Base-by-base conservation (phyloP, 257 asterid species). In the Fraxinus anomala region DNA sequence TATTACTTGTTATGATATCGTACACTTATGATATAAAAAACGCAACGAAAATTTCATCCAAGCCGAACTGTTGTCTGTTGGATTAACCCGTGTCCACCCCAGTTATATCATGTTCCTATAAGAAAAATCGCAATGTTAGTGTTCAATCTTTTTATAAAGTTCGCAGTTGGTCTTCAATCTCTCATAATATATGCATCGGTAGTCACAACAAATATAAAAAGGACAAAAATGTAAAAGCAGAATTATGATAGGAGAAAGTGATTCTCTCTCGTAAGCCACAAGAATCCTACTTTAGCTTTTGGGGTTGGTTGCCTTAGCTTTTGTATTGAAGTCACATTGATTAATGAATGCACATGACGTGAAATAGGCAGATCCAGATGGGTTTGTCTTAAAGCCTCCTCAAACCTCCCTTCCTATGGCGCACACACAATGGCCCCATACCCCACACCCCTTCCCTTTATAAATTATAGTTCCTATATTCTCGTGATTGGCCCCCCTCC, bases 321-420 rank as follows among this genome's bases (percentile, higher is more conserved):
- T 89, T 75, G 79, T 74, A 26, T 81, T 87, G 81, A 85, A 79
- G 86, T 82, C 91, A 77, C 84, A 84, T 75, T 84, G 77, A 83
- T 89, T 84, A 88, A 89, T 84, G 96, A 82, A 89, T 77, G 90
- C 96, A 89, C 96, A 90, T 89, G 92, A 84, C 36, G 49, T 59
- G 67, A 59, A 56, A 19, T 76, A 69, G 61, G 66, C 42, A 39
- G n/a, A 24, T 39, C 39, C 81, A 82, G 17, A 76, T 78, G 83
- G 79, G 17, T 79, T 83, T 80, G 85, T 82, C 89, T 87, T 88
- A 78, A 89, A 91, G 89, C 76, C 84, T 80, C 82, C 67, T 85
- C 86, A 67, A 63, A 73, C 80, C 68, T 40, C 78, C 69, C 39
- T 40, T 65, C 68, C 49, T 4, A 36, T 63, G 51, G 4, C 68